Evolutionary conservation across 345 rosid genomes (phyloP).

Genomic region (Citropsis articulata): DNA sequence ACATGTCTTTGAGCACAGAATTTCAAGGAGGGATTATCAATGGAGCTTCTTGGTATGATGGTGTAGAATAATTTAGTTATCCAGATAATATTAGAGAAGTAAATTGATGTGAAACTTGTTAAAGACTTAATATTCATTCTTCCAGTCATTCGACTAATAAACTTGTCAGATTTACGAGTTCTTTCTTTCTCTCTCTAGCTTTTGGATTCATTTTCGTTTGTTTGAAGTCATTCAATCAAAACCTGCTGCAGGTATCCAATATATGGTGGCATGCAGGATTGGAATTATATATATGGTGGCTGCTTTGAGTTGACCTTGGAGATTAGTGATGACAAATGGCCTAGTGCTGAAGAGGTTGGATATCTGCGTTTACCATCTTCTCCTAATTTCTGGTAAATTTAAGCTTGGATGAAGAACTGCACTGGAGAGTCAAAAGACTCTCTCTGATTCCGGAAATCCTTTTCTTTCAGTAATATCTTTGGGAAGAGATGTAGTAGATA

Average conservation of each 20-base stretch:
- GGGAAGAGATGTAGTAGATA: not conserved
- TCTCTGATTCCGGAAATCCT: not conserved
- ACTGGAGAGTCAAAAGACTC: not conserved
- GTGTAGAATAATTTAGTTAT: not conserved
- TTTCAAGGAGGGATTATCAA: conserved; percentile 88
- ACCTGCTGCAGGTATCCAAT: conserved; percentile 79
- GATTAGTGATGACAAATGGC: conserved; percentile 94
- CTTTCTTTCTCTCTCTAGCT: not conserved
- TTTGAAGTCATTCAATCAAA: conserved; percentile 13
- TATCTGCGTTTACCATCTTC: conserved; percentile 12
- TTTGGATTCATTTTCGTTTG: not conserved
- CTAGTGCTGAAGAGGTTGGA: conserved; percentile 74
- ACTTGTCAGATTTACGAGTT: not conserved
- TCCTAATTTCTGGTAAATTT: not conserved
- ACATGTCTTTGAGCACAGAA: conserved; percentile 92
- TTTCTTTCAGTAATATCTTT: not conserved
- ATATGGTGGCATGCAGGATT: conserved; percentile 99
- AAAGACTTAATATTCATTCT: not conserved
- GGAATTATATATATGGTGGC: conserved; percentile 94
- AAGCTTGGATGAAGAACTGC: not conserved
- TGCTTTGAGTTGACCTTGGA: conserved; percentile 98
- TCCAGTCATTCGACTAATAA: not conserved
- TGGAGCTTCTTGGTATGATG: conserved; percentile 83
- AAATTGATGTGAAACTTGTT: not conserved
- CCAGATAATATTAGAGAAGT: not conserved